Evolutionary conservation across 768 basidiomycete species (phyloP).

Genomic region (Trametes maxima): DNA sequence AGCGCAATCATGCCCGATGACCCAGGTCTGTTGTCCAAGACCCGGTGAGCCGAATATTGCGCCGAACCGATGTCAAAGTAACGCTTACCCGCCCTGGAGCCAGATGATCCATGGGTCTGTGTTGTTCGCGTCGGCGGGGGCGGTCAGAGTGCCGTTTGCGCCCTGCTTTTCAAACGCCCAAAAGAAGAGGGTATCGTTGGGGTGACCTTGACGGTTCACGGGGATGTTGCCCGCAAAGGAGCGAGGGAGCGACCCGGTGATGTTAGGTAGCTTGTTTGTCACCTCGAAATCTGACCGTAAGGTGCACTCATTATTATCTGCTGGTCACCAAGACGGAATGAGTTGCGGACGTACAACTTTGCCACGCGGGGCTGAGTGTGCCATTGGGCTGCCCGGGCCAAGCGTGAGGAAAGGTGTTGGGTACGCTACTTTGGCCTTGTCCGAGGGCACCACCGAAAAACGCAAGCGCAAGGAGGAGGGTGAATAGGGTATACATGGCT

Average conservation of each 20-base stretch:
- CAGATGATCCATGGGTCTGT: conserved; percentile 74
- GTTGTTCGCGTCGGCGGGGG: conserved; percentile 33
- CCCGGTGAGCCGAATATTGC: neutral
- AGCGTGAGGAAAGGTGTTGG: conserved; percentile 30
- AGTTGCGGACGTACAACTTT: conserved; percentile 30
- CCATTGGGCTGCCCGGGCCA: conserved; percentile 31
- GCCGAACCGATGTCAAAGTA: neutral
- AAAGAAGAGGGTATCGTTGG: conserved; percentile 38
- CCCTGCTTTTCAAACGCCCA: conserved; percentile 34
- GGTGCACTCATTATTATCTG: too few relatives aligned
- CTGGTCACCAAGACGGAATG: too few relatives aligned
- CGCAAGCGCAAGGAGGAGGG: neutral
- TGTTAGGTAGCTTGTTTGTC: conserved; percentile 32
- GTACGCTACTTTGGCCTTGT: conserved; percentile 10
- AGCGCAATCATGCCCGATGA: conserved; percentile 68
- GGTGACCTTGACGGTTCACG: conserved; percentile 32
- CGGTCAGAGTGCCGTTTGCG: conserved; percentile 48
- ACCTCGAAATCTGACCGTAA: conserved; percentile 32
- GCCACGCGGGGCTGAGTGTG: conserved; percentile 30
- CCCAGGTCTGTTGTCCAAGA: conserved; percentile 48
- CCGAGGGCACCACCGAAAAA: neutral
- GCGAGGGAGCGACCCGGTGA: conserved; percentile 31
- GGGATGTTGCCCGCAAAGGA: conserved; percentile 36
- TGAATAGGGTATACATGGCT: neutral
- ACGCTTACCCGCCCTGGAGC: conserved; percentile 66